These are phyloP conservation scores for Pichia sp. DNA, from an alignment of 1,139 yeast genomes.

Conservation along the genomic window DNA sequence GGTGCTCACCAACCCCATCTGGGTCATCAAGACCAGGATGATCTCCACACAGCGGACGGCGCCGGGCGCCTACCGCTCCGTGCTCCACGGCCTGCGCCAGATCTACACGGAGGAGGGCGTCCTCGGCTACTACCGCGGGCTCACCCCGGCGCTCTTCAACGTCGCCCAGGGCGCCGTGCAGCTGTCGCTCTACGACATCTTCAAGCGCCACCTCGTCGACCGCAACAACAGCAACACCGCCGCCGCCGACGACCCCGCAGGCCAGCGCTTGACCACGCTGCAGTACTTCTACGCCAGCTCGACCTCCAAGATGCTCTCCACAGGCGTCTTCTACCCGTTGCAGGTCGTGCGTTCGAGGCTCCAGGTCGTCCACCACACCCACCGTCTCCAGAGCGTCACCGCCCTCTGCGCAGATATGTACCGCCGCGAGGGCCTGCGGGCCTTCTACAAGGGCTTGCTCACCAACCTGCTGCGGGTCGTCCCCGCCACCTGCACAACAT, in stretches of 20 bases:
- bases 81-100: constrained; percentile 49
- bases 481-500: constrained; percentile 73
- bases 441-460: constrained; percentile 77
- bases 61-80: constrained; percentile 52
- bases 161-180: constrained; percentile 89
- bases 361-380: constrained; percentile 46
- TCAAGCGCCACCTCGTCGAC: constrained; percentile 39
- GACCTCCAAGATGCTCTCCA: constrained; percentile 63
- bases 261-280: constrained; percentile 38
- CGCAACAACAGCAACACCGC: background rate
- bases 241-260: constrained; percentile 10
- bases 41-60: constrained; percentile 48
- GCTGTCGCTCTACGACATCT: constrained; percentile 75
- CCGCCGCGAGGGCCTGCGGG: constrained; percentile 48
- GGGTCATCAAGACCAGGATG: constrained; percentile 89
- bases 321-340: constrained; percentile 71
- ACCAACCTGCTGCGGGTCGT: constrained; percentile 62
- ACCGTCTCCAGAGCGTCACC: constrained; percentile 10
- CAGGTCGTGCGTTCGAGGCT: constrained; percentile 78
- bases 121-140: constrained; percentile 74
- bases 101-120: constrained; percentile 63
- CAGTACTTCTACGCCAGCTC: constrained; percentile 68
- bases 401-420: constrained; percentile 25
- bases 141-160: constrained; percentile 74
- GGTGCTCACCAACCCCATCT: constrained; percentile 79